Percentiles rank a stretch among this genome's conserved stretches.
phyloP scores from a whole-genome alignment of 345 rosid species.

The Schrenkiella parvula region DNA sequence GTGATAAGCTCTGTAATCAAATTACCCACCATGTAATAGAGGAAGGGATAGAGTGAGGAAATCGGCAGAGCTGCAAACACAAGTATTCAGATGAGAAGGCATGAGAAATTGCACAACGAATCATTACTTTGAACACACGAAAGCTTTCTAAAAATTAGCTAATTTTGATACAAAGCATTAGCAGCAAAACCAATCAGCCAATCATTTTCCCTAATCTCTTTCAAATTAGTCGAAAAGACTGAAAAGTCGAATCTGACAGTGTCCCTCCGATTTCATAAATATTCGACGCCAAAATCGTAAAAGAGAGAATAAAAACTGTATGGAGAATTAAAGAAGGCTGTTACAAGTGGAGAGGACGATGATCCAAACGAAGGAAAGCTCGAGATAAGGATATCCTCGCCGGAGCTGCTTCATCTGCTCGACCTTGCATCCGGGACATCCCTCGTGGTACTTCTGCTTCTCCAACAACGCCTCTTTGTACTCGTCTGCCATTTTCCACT shows the following conservation, averaged over 20 bases:
- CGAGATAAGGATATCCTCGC: constrained; percentile 53
- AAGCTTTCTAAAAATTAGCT: neutral
- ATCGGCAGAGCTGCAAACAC: constrained; percentile 66
- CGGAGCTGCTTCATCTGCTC: constrained; percentile 49
- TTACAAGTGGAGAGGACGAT: constrained; percentile 67
- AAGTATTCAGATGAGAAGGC: neutral
- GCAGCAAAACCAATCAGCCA: neutral
- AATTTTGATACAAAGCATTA: neutral
- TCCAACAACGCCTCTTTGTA: constrained; percentile 27
- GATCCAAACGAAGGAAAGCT: constrained; percentile 69
- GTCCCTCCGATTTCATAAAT: neutral
- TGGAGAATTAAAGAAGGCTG: neutral
- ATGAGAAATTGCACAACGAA: constrained; percentile 1
- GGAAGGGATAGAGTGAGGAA: constrained; percentile 82
- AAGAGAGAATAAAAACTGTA: neutral
- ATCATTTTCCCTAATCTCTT: neutral
- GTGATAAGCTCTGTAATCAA: neutral
- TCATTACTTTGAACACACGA: constrained; percentile 21
- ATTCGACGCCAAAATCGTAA: neutral
- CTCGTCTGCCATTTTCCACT: constrained; percentile 21
- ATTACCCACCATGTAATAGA: constrained; percentile 80
- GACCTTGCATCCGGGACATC: constrained; percentile 65
- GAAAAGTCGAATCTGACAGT: neutral
- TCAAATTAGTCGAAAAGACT: neutral
- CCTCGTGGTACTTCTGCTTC: constrained; percentile 7